phyloP scores from a whole-genome alignment of 176 grass and related monocot genomes.

The Puccinellia tenuiflora region DNA sequence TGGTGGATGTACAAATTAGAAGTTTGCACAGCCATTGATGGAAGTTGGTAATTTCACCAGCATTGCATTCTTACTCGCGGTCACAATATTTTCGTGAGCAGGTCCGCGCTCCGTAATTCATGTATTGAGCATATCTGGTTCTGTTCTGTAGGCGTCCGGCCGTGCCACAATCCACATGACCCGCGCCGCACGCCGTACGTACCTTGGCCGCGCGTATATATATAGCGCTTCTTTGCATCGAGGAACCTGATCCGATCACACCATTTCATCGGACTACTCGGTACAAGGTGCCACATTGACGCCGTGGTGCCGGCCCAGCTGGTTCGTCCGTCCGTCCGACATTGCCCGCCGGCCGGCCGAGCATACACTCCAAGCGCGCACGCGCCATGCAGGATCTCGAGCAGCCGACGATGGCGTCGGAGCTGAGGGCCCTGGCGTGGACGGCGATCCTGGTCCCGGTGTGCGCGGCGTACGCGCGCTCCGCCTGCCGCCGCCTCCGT shows the following conservation, averaged over 20 bases:
- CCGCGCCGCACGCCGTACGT: neutral
- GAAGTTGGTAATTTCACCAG: neutral
- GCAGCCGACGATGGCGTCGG: slow-evolving; percentile 22
- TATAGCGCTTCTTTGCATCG: neutral
- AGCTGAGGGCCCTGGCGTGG: slow-evolving; percentile 36
- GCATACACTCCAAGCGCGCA: neutral
- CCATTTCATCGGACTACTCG: neutral
- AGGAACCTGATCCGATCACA: neutral
- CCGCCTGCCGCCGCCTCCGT: slow-evolving; percentile 18
- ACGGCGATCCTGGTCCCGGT: slow-evolving; percentile 28
- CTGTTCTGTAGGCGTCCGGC: too few relatives aligned
- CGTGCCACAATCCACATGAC: slow-evolving; percentile 37
- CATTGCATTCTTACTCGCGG: neutral
- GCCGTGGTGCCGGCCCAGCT: neutral
- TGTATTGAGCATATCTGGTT: neutral
- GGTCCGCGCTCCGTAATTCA: neutral
- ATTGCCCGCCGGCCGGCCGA: neutral
- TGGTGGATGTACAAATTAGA: neutral
- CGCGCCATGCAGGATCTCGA: neutral
- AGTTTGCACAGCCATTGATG: neutral
- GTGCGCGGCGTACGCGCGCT: slow-evolving; percentile 44
- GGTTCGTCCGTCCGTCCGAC: neutral
- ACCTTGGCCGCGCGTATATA: neutral
- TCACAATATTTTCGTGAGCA: slow-evolving; percentile 30
- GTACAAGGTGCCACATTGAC: neutral